Base-by-base conservation (phyloP, 306 rosid genomes). In the Trifolium repens region DNA sequence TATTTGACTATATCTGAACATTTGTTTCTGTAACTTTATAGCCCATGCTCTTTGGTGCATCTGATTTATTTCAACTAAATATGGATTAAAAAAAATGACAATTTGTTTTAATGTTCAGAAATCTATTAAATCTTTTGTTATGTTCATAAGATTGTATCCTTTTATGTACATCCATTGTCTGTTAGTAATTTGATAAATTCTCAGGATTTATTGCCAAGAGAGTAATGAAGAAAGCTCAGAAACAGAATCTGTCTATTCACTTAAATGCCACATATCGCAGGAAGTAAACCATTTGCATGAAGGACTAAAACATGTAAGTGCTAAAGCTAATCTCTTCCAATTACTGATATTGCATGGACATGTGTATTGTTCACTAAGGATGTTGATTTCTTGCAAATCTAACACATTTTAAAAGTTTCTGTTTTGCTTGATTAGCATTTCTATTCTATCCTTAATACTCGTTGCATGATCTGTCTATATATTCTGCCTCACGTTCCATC, bases 281-380 rank as follows among this genome's bases (percentile, higher is more conserved):
- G 99, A 96, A 73, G 99, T 96, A 87, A 96, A 96, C 89, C 99
- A 96, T 88, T 84, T 96, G 86, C 92, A 87, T 65, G 99, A 96
- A 89, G 99, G 99, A 72, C 80, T 96, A 75, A 92, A 96, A 80
- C 98, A 96, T 83, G 99, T 96, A 83, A 90, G 98, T 83, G 42
- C 46, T 35, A 69, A 62, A 49, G 22, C 70, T 55, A 47, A 66
- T 43, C 10, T 44, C 58, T 54, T 71, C 72, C 43, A 35, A 14
- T 53, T 9, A 71, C 44, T 53, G 40, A 8, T 43, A 46, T n/a
- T 67, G 58, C 37, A 61, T 37, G 37, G 12, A 9, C 17, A 78
- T 58, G 35, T 32, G 35, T 32, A 32, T 32, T 32, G 35, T 32
- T 32, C 6, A 32, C 35, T 32, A 32, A 32, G 6, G 35, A 32